Percentiles rank a stretch among this genome's conserved stretches.
Conservation (phyloP, 306 rosid genomes). For the Glycine tomentella region DNA sequence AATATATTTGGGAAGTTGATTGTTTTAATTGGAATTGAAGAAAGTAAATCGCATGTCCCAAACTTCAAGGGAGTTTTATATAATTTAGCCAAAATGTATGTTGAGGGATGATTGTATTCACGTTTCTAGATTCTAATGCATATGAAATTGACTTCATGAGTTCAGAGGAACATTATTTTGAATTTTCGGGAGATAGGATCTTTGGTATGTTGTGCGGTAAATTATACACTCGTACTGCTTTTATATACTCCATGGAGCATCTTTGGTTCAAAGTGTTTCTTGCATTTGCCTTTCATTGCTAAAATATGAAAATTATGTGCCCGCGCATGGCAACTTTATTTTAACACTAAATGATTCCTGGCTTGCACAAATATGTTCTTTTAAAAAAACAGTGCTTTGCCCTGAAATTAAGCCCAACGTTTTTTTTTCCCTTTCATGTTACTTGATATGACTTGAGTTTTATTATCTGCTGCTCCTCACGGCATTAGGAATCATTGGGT, state of each 20-base stretch:
- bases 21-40: not conserved
- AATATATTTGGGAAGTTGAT: not conserved
- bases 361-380: not conserved
- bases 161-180: conserved; percentile 17
- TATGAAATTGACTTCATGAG: not conserved
- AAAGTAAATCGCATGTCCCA: not conserved
- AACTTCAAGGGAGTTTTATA: no score
- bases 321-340: not conserved
- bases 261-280: not conserved
- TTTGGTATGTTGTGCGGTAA: not conserved
- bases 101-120: not conserved
- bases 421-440: not conserved
- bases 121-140: conserved; percentile 12
- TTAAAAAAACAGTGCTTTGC: not conserved
- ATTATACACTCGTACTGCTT: not conserved
- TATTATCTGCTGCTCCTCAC: conserved; percentile 8
- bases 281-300: conserved; percentile 19
- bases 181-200: not conserved
- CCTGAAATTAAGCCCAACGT: not conserved
- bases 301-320: not conserved
- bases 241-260: not conserved
- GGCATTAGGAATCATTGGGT: conserved; percentile 81
- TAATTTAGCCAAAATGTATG: no score
- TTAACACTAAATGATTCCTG: not conserved
- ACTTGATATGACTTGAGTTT: conserved; percentile 34